These are phyloP conservation scores for Casuarina cunninghamiana DNA, from an alignment of 306 rosid genomes.

Conservation along the genomic window DNA sequence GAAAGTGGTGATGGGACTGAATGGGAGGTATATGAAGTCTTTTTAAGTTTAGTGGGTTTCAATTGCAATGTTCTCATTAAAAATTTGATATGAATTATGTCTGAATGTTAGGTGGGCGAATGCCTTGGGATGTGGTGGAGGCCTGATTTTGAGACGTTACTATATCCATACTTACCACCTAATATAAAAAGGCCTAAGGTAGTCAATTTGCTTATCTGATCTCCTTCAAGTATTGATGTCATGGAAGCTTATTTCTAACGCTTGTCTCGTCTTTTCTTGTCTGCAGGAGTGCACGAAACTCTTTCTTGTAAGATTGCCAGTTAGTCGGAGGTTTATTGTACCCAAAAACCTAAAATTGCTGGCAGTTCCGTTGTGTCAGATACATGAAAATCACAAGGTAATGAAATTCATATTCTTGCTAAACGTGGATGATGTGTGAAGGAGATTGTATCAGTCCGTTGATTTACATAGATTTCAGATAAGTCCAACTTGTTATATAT, in stretches of 20 bases:
- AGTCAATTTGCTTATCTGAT: constrained; percentile 5
- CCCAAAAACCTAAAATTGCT: constrained; percentile 77
- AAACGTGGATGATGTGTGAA: background rate
- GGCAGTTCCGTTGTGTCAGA: constrained; percentile 82
- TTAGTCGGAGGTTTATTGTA: constrained; percentile 61
- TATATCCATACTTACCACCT: constrained; percentile 62
- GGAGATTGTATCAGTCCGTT: background rate
- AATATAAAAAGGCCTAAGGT: constrained; percentile 68
- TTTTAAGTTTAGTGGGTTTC: background rate
- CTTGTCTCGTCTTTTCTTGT: constrained; percentile 15
- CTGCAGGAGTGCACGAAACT: constrained; percentile 82
- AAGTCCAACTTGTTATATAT: background rate
- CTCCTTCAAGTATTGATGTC: constrained; percentile 5
- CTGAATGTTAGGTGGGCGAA: constrained; percentile 63
- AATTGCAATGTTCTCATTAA: constrained; percentile 7
- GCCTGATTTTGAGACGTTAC: constrained; percentile 68
- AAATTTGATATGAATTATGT: background rate
- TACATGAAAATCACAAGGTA: constrained; percentile 76
- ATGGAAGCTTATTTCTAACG: constrained; percentile 14
- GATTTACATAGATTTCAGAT: background rate
- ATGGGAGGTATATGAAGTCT: constrained; percentile 72
- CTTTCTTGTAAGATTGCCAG: constrained; percentile 76
- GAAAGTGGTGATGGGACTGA: constrained; percentile 53
- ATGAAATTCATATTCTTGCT: background rate
- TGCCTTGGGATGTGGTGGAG: constrained; percentile 94